phyloP scores from a whole-genome alignment of 2,329 filamentous ascomycete species.

The Paraphoma sp. region DNA sequence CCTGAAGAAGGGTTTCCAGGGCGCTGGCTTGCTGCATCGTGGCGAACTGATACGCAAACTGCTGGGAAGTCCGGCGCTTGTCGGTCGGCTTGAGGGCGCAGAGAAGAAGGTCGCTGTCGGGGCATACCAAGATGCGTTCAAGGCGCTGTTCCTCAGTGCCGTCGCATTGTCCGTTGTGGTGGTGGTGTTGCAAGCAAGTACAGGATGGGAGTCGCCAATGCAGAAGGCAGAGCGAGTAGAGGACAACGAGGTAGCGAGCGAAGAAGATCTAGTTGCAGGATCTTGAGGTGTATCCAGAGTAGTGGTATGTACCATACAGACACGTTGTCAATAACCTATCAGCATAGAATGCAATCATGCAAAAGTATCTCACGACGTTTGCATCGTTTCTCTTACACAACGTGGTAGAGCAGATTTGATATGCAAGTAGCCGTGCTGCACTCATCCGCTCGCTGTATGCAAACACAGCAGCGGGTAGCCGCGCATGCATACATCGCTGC shows the following conservation, averaged over 20 bases:
- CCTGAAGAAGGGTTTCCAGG: constrained; percentile 64
- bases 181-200: constrained; percentile 62
- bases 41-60: constrained; percentile 60
- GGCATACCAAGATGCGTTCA: constrained; percentile 63
- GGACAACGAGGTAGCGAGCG: constrained; percentile 30
- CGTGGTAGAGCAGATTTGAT: background rate
- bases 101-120: constrained; percentile 60
- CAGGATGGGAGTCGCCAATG: constrained; percentile 60
- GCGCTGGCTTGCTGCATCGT: constrained; percentile 47
- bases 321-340: background rate
- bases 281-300: constrained; percentile 11
- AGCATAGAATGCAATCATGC: background rate
- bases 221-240: constrained; percentile 22
- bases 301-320: background rate
- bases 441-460: background rate
- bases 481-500: background rate
- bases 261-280: constrained; percentile 26
- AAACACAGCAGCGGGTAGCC: background rate
- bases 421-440: background rate
- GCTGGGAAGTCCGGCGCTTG: constrained; percentile 65
- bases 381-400: background rate
- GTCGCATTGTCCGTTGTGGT: constrained; percentile 58
- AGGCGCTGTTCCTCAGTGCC: constrained; percentile 60
- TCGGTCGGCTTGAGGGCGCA: constrained; percentile 55
- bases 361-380: background rate